Evolutionary conservation across 2,329 filamentous ascomycete genomes (phyloP).

Genomic region (Didymella sp.): DNA sequence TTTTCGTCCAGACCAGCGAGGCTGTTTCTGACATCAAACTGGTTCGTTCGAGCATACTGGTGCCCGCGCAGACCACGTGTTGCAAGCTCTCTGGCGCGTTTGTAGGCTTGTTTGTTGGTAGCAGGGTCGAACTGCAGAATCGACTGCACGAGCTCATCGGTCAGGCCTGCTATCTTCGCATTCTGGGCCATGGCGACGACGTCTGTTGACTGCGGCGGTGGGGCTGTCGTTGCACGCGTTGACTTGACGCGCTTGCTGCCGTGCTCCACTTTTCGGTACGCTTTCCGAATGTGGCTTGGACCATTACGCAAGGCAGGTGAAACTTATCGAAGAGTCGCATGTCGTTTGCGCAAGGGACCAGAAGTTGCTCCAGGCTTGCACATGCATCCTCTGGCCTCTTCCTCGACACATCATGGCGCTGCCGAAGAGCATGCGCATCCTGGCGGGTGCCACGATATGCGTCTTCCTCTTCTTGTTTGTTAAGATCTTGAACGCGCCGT

Average conservation of each 20-base stretch:
- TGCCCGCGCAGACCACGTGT: slow-evolving; percentile 50
- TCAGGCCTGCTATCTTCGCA: slow-evolving; percentile 68
- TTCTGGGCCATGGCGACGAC: slow-evolving; percentile 70
- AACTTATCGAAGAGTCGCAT: slow-evolving; percentile 17
- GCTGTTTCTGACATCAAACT: slow-evolving; percentile 55
- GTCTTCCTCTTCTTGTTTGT: slow-evolving; percentile 82
- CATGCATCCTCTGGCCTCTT: slow-evolving; percentile 8
- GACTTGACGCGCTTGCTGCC: slow-evolving; percentile 11
- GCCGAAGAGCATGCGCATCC: slow-evolving; percentile 81
- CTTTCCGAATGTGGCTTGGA: slow-evolving; percentile 12
- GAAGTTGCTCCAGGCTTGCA: no score
- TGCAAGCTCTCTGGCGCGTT: slow-evolving; percentile 49
- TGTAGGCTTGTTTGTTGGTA: slow-evolving; percentile 47
- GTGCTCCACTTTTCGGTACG: slow-evolving; percentile 17
- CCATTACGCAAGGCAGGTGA: slow-evolving; percentile 21
- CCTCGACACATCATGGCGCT: slow-evolving; percentile 71
- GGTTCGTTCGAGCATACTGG: slow-evolving; percentile 56
- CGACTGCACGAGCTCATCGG: slow-evolving; percentile 73
- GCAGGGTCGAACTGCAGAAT: slow-evolving; percentile 60
- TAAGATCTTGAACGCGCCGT: slow-evolving; percentile 70
- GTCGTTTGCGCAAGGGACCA: slow-evolving; percentile 3
- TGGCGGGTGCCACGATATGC: slow-evolving; percentile 73
- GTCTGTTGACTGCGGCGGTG: slow-evolving; percentile 3
- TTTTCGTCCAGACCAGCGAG: slow-evolving; percentile 75
- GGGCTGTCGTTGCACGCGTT: slow-evolving; percentile 19